phyloP scores from a whole-genome alignment of 768 basidiomycete species.

The Rhodosporidiobolus odoratus region DNA sequence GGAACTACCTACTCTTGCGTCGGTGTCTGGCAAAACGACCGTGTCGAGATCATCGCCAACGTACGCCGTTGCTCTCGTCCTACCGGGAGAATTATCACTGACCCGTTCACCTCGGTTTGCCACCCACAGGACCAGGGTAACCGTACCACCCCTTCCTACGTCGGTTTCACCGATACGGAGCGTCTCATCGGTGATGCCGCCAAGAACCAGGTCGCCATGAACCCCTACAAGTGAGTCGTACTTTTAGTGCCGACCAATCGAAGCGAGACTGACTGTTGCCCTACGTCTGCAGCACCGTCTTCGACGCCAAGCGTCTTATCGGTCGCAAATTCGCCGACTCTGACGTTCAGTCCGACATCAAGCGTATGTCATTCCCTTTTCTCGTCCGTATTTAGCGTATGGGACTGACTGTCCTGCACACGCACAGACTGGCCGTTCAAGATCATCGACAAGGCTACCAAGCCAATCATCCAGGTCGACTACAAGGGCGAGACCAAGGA shows the following conservation, averaged over 20 bases:
- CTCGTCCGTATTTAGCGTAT: not conserved
- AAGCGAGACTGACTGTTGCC: not conserved
- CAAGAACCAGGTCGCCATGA: conserved; percentile 98
- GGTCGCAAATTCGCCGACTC: conserved; percentile 74
- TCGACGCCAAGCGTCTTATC: conserved; percentile 97
- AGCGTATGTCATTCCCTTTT: conserved; percentile 45
- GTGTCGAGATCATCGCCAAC: conserved; percentile 50
- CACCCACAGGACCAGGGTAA: conserved; percentile 47
- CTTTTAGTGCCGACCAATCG: not conserved
- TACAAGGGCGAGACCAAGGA: conserved; percentile 58
- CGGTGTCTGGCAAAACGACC: conserved; percentile 50
- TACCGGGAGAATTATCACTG: not conserved
- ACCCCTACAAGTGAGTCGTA: conserved; percentile 72
- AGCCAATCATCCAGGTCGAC: conserved; percentile 55
- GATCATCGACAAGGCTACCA: conserved; percentile 50
- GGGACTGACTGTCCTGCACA: not conserved
- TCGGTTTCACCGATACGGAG: conserved; percentile 58
- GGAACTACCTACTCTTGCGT: conserved; percentile 52
- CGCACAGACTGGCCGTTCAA: conserved; percentile 47
- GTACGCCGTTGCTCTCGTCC: conserved; percentile 19
- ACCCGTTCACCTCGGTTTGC: conserved; percentile 2
- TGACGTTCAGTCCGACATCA: conserved; percentile 53
- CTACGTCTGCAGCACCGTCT: conserved; percentile 59
- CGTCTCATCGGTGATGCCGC: conserved; percentile 98
- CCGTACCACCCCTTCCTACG: conserved; percentile 53